phyloP scores from a whole-genome alignment of 2,329 filamentous ascomycete species.

The Aspergillus sp. region DNA sequence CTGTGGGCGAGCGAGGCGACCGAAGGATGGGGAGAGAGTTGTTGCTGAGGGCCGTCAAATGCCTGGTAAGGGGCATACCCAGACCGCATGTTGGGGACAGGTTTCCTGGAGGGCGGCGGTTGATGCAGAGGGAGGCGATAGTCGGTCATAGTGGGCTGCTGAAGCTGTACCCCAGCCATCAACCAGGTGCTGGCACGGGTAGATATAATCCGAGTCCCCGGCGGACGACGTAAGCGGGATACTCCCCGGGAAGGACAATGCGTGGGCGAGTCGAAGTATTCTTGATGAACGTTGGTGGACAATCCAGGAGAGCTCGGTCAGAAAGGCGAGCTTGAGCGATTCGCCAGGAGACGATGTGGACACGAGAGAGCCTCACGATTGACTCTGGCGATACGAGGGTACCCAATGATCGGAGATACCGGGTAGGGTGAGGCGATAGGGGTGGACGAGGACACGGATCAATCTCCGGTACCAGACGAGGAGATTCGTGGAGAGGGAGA shows the following conservation, averaged over 20 bases:
- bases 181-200: background rate
- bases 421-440: slow-evolving; percentile 1
- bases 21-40: slow-evolving; percentile 26
- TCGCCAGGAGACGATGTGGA: background rate
- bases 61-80: slow-evolving; percentile 22
- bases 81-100: slow-evolving; percentile 22
- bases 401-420: background rate
- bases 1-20: slow-evolving; percentile 27
- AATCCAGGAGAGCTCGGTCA: background rate
- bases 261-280: background rate
- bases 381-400: background rate
- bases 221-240: background rate
- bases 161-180: slow-evolving; percentile 29
- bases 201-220: background rate
- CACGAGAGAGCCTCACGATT: background rate
- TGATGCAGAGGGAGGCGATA: slow-evolving; percentile 37
- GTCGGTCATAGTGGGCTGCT: slow-evolving; percentile 33
- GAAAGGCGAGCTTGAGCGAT: background rate
- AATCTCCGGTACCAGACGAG: background rate
- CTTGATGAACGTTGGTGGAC: background rate
- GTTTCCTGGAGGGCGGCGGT: slow-evolving; percentile 30
- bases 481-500: background rate
- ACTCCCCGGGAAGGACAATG: background rate
- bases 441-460: background rate
- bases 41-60: slow-evolving; percentile 23